phyloP scores from a whole-genome alignment of 148 eudicot species.

The Mesembryanthemum crystallinum region DNA sequence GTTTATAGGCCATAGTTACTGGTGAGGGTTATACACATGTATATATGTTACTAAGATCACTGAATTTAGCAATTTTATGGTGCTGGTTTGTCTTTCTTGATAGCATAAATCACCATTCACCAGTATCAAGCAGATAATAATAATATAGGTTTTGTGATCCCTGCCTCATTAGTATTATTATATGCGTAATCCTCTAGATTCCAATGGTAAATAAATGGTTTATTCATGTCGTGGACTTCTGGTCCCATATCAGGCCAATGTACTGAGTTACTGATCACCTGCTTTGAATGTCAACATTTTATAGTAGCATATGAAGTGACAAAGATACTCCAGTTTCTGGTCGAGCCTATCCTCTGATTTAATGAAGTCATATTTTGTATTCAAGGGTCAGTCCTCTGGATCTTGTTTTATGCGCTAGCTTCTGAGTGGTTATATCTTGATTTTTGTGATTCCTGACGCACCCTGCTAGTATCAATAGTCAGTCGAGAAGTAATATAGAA shows the following conservation, averaged over 20 bases:
- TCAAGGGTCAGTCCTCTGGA: neutral
- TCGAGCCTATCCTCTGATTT: neutral
- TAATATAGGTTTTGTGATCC: neutral
- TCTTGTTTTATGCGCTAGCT: neutral
- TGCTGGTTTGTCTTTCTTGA: conserved; percentile 9
- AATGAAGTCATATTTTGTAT: neutral
- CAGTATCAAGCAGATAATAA: neutral
- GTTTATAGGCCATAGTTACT: neutral
- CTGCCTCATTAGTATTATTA: no score
- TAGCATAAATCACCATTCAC: neutral
- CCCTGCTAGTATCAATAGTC: neutral
- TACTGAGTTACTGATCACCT: no score
- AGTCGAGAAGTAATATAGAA: neutral
- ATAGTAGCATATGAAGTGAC: conserved; percentile 18
- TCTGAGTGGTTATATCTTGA: neutral
- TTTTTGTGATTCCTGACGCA: neutral
- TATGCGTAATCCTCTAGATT: neutral
- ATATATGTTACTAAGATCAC: neutral
- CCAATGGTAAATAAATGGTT: neutral
- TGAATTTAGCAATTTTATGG: neutral
- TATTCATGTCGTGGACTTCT: neutral
- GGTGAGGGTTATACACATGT: neutral
- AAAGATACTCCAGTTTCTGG: neutral
- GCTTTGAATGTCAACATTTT: conserved; percentile 7
- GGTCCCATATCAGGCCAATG: conserved; percentile 11